Evolutionary conservation across 108 stramenopile genomes (phyloP), one percentile per base, ranked within the genome.

Genomic region (Cyclostephanos invisitatus): DNA sequence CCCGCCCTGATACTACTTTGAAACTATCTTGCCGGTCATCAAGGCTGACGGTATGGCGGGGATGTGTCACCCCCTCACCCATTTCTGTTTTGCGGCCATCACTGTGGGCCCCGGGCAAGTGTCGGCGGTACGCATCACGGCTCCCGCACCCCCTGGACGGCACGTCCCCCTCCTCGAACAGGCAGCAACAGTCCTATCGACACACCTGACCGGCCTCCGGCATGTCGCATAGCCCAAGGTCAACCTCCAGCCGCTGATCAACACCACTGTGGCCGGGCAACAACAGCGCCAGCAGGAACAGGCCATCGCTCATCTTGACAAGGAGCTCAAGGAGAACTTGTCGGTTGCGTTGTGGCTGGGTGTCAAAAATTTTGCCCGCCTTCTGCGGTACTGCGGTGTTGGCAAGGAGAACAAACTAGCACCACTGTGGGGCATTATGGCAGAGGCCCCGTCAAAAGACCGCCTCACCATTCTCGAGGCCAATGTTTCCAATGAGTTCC

Each of bases 211-310:
- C 3, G 40, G 38, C 40, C 37, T 58, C 42, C 22, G 69, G 1
- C 3, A 28, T 9, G 40, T 42, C 9, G 69, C 42, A 32, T 36
- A 11, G 10, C 18, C 27, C 36, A 40, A 62, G 29, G n/a, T 29
- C 14, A 72, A 72, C 38, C 15, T 49, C 5, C 62, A 40, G 29
- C 9, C 62, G 0, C 5, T 37, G 2, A 61, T 40, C 36, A 37
- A 48, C 18, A 58, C 44, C 1, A 22, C 21, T 15, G 5, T 72
- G 12, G 49, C 62, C 17, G 2, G 8, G 25, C 70, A 72, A 38
- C 70, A 72, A 22, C 70, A 72, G 21, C 58, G 29, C 7, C 58
- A 42, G 44, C 21, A 29, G 11, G 49, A 72, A 20, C 28, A 62
- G 22, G 70, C 27, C 20, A n/a, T 28, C 3, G 54, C 54, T 4